phyloP scores from a whole-genome alignment of 306 rosid species.

The Astragalus glycyphyllos region DNA sequence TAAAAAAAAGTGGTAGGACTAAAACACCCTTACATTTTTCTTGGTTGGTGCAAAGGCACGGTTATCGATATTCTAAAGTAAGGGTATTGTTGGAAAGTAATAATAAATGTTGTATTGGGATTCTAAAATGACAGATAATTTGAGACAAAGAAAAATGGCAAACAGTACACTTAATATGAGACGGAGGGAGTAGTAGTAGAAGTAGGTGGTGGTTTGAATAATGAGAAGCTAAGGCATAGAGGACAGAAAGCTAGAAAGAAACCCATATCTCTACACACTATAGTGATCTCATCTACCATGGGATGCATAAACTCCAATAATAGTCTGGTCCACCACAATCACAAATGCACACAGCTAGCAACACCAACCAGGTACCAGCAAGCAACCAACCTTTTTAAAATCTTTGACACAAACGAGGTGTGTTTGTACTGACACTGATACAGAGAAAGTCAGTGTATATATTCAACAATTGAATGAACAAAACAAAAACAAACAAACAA shows the following conservation, averaged over 20 bases:
- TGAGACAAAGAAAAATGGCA: too few relatives aligned
- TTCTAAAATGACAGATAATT: too few relatives aligned
- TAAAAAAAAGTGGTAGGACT: too few relatives aligned
- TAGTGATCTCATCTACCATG: not conserved
- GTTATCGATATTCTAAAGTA: too few relatives aligned
- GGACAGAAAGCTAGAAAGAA: conserved; percentile 25
- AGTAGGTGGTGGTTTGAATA: too few relatives aligned
- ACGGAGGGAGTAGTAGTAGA: too few relatives aligned
- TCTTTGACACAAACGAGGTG: conserved; percentile 46
- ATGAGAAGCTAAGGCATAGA: not conserved
- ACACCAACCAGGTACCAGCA: conserved; percentile 26
- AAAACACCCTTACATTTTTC: too few relatives aligned
- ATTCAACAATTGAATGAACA: conserved; percentile 24
- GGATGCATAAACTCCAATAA: conserved; percentile 9
- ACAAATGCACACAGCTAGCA: conserved; percentile 37
- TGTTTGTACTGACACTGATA: conserved; percentile 9
- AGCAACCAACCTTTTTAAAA: conserved; percentile 12
- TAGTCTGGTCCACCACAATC: conserved; percentile 38
- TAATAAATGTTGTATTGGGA: too few relatives aligned
- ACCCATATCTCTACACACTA: not conserved
- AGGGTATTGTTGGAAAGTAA: too few relatives aligned
- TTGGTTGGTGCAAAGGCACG: too few relatives aligned
- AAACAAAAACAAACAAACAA: conserved; percentile 47
- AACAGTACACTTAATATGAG: too few relatives aligned
- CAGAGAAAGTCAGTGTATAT: not conserved